Conservation (phyloP, 1,284 basidiomycete genomes). For the Acaromyces ingoldii region DNA sequence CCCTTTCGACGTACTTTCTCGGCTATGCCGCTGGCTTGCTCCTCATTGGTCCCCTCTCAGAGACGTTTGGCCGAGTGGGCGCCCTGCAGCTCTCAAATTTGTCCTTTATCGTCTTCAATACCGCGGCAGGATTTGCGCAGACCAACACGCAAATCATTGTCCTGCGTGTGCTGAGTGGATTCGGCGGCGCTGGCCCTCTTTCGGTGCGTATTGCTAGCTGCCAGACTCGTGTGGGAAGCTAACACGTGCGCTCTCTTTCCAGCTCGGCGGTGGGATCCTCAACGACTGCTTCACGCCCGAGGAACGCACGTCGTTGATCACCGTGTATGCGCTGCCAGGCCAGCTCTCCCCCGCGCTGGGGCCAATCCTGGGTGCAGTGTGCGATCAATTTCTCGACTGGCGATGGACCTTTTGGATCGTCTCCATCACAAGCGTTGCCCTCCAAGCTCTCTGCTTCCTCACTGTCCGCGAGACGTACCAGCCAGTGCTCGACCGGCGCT, state of each 20-base stretch:
- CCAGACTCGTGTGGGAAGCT: no score
- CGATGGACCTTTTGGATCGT: conserved; percentile 57
- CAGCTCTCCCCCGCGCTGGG: no score
- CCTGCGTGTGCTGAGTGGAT: not conserved
- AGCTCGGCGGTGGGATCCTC: no score
- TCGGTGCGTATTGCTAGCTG: no score
- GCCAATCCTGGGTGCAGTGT: no score
- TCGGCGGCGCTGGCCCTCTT: not conserved
- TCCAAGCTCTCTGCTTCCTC: conserved; percentile 25
- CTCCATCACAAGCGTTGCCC: conserved; percentile 18
- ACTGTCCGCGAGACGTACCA: conserved; percentile 47
- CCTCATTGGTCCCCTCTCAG: conserved; percentile 56
- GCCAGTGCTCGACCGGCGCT: no score
- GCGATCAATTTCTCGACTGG: no score
- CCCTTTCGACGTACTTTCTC: conserved; percentile 35
- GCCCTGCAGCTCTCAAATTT: conserved; percentile 35
- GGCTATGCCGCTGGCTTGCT: conserved; percentile 34
- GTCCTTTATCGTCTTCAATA: conserved; percentile 38
- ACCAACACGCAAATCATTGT: not conserved
- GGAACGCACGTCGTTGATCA: no score
- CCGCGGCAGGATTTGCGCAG: conserved; percentile 13
- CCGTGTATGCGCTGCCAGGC: no score
- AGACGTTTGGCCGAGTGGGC: conserved; percentile 54
- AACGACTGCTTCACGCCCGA: no score
- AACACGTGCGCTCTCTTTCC: no score